Evolutionary conservation across 1,284 basidiomycete species (phyloP).

Genomic region (Moesziomyces aphidis): DNA sequence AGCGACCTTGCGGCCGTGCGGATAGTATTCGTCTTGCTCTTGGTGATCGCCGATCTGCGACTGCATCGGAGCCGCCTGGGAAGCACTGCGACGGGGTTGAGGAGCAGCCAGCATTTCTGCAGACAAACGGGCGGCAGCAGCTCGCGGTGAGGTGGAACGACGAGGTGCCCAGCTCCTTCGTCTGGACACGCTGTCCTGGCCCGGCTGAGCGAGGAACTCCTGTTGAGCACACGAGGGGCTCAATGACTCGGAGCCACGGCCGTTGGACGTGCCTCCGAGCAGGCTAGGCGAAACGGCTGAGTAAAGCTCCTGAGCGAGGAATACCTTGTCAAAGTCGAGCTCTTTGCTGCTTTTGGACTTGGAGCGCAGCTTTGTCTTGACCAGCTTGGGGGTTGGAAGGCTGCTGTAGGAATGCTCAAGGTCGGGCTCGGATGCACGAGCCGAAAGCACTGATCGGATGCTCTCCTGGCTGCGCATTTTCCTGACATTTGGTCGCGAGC

Average conservation of each 20-base stretch:
- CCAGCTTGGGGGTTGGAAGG: constrained; percentile 16
- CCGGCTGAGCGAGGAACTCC: constrained; percentile 6
- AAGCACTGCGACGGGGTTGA: neutral
- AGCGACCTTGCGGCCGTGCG: constrained; percentile 8
- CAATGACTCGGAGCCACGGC: constrained; percentile 1
- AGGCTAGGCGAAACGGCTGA: constrained; percentile 1
- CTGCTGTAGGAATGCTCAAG: constrained; percentile 6
- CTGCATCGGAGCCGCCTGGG: constrained; percentile 7
- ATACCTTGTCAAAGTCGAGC: constrained; percentile 56
- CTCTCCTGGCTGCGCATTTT: constrained; percentile 40
- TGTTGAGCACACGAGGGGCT: constrained; percentile 8
- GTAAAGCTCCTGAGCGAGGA: constrained; percentile 66
- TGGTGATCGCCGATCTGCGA: neutral
- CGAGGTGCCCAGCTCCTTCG: constrained; percentile 14
- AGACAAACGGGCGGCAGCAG: constrained; percentile 4
- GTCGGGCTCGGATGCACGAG: constrained; percentile 10
- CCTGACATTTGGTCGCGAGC: constrained; percentile 19
- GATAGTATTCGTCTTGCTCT: neutral
- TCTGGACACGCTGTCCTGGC: constrained; percentile 11
- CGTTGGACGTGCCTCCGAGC: neutral
- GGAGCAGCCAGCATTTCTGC: neutral
- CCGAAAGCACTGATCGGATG: constrained; percentile 20
- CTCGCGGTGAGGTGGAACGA: constrained; percentile 18
- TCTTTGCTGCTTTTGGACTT: constrained; percentile 44
- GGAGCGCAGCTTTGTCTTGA: constrained; percentile 35